These are phyloP conservation scores for Prunus yedoensis DNA, from an alignment of 331 rosid species.

Conservation along the genomic window DNA sequence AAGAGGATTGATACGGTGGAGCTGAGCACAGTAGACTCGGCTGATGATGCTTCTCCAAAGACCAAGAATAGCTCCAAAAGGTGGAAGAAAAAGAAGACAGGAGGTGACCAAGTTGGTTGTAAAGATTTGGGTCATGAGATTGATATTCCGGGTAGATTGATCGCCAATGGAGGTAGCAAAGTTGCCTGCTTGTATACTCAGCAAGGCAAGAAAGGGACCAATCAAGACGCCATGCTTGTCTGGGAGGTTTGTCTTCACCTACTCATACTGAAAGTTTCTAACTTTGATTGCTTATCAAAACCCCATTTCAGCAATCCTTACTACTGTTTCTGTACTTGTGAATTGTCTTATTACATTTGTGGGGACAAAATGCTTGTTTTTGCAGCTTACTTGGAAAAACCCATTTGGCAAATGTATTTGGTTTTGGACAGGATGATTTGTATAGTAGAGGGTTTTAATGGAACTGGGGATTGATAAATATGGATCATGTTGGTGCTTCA, in stretches of 20 bases:
- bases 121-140: conserved; percentile 31
- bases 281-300: conserved; percentile 12
- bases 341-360: background rate
- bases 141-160: conserved; percentile 35
- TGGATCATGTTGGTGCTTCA: conserved; percentile 4
- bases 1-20: conserved; percentile 21
- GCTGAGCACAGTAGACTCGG: conserved; percentile 6
- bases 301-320: background rate
- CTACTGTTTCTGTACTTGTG: background rate
- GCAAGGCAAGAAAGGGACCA: conserved; percentile 62
- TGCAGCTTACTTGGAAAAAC: background rate
- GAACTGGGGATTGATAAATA: background rate
- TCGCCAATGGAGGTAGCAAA: conserved; percentile 40
- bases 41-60: background rate
- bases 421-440: conserved; percentile 1
- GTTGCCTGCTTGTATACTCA: conserved; percentile 47
- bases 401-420: background rate
- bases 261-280: background rate
- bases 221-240: conserved; percentile 62
- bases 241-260: conserved; percentile 45
- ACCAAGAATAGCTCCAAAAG: conserved; percentile 4
- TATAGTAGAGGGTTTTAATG: background rate
- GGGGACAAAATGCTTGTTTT: background rate
- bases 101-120: conserved; percentile 11
- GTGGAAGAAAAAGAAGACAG: conserved; percentile 28